phyloP scores from a whole-genome alignment of 805 yeast genomes.

The Candida andamanensis region DNA sequence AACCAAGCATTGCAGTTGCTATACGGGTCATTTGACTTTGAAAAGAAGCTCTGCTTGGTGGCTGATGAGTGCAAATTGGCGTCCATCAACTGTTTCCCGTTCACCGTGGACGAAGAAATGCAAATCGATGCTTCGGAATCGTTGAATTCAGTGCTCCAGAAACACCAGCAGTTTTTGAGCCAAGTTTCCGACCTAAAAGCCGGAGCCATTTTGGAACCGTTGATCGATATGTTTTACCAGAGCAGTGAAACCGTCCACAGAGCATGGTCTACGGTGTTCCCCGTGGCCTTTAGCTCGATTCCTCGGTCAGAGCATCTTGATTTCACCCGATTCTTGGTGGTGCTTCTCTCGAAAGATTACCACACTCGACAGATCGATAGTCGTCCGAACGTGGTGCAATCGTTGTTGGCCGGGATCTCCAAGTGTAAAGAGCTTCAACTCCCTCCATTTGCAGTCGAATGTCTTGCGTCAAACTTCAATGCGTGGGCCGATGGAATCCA shows the following conservation, averaged over 20 bases:
- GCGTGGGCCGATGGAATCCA: constrained; percentile 89
- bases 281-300: constrained; percentile 68
- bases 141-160: constrained; percentile 17
- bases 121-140: constrained; percentile 22
- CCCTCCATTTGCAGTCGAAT: constrained; percentile 92
- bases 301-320: constrained; percentile 79
- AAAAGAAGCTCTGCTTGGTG: constrained; percentile 41
- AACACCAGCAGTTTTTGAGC: constrained; percentile 27
- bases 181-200: constrained; percentile 39
- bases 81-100: constrained; percentile 42
- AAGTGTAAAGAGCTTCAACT: constrained; percentile 66
- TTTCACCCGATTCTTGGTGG: constrained; percentile 74
- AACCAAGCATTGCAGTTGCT: constrained; percentile 87
- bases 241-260: constrained; percentile 73
- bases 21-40: constrained; percentile 67
- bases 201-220: constrained; percentile 59
- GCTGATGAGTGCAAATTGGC: constrained; percentile 50
- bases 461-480: constrained; percentile 78
- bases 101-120: constrained; percentile 20
- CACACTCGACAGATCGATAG: constrained; percentile 86
- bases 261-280: constrained; percentile 83
- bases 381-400: constrained; percentile 81
- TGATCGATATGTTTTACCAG: constrained; percentile 76
- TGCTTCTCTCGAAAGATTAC: constrained; percentile 81
- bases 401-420: constrained; percentile 79